phyloP scores from a whole-genome alignment of 352 stramenopile species.

The Pythium graminicola region DNA sequence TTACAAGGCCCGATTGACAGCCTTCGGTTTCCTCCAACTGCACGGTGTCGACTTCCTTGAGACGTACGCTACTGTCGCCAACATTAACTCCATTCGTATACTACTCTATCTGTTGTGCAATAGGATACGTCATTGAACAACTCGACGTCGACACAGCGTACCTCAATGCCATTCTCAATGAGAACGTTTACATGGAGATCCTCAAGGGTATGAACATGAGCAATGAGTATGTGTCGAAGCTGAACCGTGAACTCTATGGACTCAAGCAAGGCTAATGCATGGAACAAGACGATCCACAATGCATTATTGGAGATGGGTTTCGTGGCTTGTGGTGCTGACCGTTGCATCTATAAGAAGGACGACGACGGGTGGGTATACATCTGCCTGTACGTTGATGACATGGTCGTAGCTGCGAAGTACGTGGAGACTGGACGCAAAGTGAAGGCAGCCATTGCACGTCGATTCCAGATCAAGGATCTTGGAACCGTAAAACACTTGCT shows the following conservation, averaged over 20 bases:
- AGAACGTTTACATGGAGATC: conserved; percentile 12
- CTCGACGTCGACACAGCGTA: conserved; percentile 34
- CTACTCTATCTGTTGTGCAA: conserved; percentile 6
- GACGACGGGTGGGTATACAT: no score
- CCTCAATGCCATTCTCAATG: conserved; percentile 23
- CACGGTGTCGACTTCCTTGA: conserved; percentile 19
- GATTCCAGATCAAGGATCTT: no score
- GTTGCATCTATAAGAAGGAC: no score
- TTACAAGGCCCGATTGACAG: conserved; percentile 8
- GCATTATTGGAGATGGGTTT: no score
- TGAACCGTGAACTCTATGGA: conserved; percentile 15
- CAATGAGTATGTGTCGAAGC: no score
- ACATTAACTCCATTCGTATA: conserved; percentile 34
- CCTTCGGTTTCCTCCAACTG: conserved; percentile 28
- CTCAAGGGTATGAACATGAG: conserved; percentile 1
- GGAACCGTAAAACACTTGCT: no score
- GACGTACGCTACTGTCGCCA: conserved; percentile 26
- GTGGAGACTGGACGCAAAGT: no score
- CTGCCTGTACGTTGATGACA: no score
- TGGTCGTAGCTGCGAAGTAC: no score
- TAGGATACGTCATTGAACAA: conserved; percentile 25
- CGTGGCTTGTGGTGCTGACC: no score
- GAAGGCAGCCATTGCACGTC: no score
- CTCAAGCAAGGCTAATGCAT: conserved; percentile 12
- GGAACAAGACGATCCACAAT: conserved; percentile 9